phyloP scores from a whole-genome alignment of 805 yeast species.

The Suhomyces sp. region DNA sequence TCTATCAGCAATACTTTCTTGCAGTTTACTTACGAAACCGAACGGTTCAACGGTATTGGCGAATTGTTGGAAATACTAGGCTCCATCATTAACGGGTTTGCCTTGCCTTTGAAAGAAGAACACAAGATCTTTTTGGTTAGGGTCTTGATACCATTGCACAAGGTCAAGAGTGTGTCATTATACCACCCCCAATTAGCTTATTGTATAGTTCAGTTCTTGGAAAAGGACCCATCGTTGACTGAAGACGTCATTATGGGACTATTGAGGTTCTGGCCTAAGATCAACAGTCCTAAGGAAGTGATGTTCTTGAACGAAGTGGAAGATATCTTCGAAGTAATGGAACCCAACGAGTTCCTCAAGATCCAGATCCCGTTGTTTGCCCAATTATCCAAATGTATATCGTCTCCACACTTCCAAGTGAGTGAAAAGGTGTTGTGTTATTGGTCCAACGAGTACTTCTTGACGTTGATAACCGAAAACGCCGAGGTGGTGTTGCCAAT shows the following conservation, averaged over 20 bases:
- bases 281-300: constrained; percentile 90
- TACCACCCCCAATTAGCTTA: constrained; percentile 97
- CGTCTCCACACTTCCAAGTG: constrained; percentile 95
- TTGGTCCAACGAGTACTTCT: constrained; percentile 93
- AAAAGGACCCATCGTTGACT: constrained; percentile 86
- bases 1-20: constrained; percentile 89
- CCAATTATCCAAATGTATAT: constrained; percentile 88
- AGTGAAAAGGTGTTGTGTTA: constrained; percentile 90
- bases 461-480: constrained; percentile 84
- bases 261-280: constrained; percentile 94
- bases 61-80: constrained; percentile 94
- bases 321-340: constrained; percentile 94
- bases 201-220: constrained; percentile 94
- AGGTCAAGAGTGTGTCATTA: constrained; percentile 79
- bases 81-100: constrained; percentile 95
- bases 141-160: constrained; percentile 88
- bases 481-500: constrained; percentile 92
- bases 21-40: constrained; percentile 93
- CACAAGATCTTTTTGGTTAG: constrained; percentile 87
- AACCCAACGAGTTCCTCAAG: constrained; percentile 85
- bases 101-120: constrained; percentile 94
- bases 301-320: constrained; percentile 95
- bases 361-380: constrained; percentile 92
- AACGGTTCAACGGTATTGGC: constrained; percentile 91
- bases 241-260: constrained; percentile 96